Evolutionary conservation across 495 filamentous ascomycete species (phyloP).

Genomic region (Talaromyces stipitatus): DNA sequence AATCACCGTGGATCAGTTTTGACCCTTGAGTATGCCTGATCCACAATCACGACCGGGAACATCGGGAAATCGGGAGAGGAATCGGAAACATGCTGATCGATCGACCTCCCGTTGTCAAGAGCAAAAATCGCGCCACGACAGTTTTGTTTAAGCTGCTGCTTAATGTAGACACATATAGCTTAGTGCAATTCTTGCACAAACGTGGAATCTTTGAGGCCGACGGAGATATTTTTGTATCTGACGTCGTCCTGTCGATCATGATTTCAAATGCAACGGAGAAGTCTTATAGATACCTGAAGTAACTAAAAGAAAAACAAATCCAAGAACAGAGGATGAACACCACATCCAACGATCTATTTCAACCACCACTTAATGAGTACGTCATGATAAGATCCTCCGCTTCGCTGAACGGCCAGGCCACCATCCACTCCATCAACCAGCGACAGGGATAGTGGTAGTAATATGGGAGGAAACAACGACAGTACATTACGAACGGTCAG

Average conservation of each 20-base stretch:
- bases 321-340: neutral
- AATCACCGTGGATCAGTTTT: neutral
- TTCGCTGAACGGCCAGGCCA: neutral
- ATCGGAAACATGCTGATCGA: neutral
- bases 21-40: neutral
- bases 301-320: neutral
- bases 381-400: neutral
- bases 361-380: neutral
- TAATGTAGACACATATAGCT: neutral
- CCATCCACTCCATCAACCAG: neutral
- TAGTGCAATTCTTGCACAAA: neutral
- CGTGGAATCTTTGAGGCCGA: neutral
- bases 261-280: neutral
- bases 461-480: neutral
- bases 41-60: neutral
- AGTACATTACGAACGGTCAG: neutral
- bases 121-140: neutral
- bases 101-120: neutral
- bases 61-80: neutral
- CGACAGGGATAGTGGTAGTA: neutral
- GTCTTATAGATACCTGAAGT: neutral
- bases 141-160: neutral
- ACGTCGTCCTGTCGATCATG: slow-evolving; percentile 1
- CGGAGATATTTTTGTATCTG: neutral
- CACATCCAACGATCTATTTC: neutral